Percentiles rank a stretch among this genome's conserved stretches.
These are phyloP conservation scores for Talaromyces pinophilus DNA, from an alignment of 2,329 filamentous ascomycete genomes.

Conservation along the genomic window DNA sequence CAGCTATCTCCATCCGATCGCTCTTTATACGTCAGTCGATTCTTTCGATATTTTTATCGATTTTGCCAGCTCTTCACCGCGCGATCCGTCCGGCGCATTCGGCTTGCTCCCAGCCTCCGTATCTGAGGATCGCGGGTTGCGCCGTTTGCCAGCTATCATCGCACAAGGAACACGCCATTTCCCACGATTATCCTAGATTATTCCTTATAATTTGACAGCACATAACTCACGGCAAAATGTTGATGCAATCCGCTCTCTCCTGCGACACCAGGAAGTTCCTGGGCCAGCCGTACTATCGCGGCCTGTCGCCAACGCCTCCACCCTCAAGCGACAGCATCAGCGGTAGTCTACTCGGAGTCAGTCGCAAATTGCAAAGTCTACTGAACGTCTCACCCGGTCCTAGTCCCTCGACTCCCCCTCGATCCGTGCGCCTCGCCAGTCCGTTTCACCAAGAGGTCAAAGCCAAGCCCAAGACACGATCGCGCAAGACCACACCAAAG, in stretches of 20 bases:
- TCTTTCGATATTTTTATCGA: slow-evolving; percentile 1
- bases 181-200: neutral
- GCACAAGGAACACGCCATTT: neutral
- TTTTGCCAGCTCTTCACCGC: slow-evolving; percentile 4
- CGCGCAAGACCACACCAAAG: slow-evolving; percentile 31
- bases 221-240: slow-evolving; percentile 33
- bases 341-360: slow-evolving; percentile 45
- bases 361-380: slow-evolving; percentile 46
- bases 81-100: slow-evolving; percentile 19
- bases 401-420: slow-evolving; percentile 36
- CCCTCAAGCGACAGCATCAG: slow-evolving; percentile 40
- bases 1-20: slow-evolving; percentile 13
- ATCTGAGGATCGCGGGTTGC: slow-evolving; percentile 18
- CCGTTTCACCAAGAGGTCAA: slow-evolving; percentile 35
- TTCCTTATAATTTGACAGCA: neutral
- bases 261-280: slow-evolving; percentile 45
- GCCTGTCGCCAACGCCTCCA: slow-evolving; percentile 42
- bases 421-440: slow-evolving; percentile 43
- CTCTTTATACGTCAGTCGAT: neutral
- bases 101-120: slow-evolving; percentile 22
- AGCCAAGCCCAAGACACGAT: slow-evolving; percentile 29
- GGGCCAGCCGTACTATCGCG: slow-evolving; percentile 37
- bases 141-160: slow-evolving; percentile 15
- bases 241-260: slow-evolving; percentile 49
- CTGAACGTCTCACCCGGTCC: slow-evolving; percentile 40